Evolutionary conservation across 805 yeast genomes (phyloP).

Genomic region (Lachancea sp.): DNA sequence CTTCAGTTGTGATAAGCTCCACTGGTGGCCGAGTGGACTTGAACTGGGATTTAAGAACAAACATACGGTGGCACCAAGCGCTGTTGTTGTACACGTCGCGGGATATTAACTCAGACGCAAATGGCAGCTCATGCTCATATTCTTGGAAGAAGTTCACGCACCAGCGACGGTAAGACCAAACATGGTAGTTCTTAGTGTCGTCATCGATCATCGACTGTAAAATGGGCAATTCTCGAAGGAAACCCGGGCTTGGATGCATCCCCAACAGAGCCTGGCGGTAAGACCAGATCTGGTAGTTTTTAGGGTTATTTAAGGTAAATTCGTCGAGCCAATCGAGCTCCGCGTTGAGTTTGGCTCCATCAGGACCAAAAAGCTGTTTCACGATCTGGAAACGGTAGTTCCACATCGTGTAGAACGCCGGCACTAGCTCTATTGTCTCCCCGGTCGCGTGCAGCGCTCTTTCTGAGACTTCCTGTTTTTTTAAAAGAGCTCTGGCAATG

Average conservation of each 20-base stretch:
- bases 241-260: slow-evolving; percentile 24
- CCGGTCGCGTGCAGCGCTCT: slow-evolving; percentile 67
- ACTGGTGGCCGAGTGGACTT: slow-evolving; percentile 6
- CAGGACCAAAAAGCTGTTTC: slow-evolving; percentile 32
- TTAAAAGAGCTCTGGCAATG: slow-evolving; percentile 52
- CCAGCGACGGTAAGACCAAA: slow-evolving; percentile 93
- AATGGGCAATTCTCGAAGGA: slow-evolving; percentile 57
- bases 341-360: slow-evolving; percentile 23
- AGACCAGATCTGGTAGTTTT: slow-evolving; percentile 97
- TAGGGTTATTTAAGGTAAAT: slow-evolving; percentile 68
- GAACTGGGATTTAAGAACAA: slow-evolving; percentile 35
- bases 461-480: slow-evolving; percentile 53
- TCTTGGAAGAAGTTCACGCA: slow-evolving; percentile 51
- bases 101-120: slow-evolving; percentile 42
- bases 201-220: slow-evolving; percentile 61
- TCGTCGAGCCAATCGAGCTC: slow-evolving; percentile 79
- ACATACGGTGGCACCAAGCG: slow-evolving; percentile 87
- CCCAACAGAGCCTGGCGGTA: slow-evolving; percentile 67
- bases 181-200: slow-evolving; percentile 90
- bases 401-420: slow-evolving; percentile 95
- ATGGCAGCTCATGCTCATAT: slow-evolving; percentile 46
- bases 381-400: slow-evolving; percentile 55
- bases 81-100: slow-evolving; percentile 81
- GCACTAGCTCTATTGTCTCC: slow-evolving; percentile 55
- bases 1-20: slow-evolving; percentile 39